Evolutionary conservation across 257 asterid species (phyloP).

Genomic region (Solanum gracilifrons): DNA sequence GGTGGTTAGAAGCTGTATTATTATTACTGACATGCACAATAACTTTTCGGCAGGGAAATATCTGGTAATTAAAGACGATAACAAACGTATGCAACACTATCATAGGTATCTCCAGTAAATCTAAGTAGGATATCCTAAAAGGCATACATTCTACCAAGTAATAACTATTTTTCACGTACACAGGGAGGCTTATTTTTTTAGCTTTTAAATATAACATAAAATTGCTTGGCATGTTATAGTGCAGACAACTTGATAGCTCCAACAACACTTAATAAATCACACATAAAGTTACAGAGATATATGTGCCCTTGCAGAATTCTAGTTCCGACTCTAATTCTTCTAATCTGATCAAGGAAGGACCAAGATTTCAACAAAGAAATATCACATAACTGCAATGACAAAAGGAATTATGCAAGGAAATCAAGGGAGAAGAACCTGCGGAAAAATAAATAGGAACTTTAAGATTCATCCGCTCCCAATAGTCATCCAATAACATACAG

Average conservation of each 20-base stretch:
- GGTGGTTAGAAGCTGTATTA: not conserved
- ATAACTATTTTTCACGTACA: not conserved
- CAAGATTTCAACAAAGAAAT: not conserved
- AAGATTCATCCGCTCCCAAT: constrained; percentile 86
- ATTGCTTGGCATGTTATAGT: not conserved
- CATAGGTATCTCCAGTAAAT: not conserved
- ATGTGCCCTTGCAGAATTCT: not conserved
- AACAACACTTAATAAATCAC: not conserved
- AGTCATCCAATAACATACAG: constrained; percentile 86
- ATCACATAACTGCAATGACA: not conserved
- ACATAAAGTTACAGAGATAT: not conserved
- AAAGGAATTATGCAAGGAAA: not conserved
- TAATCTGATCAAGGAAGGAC: not conserved
- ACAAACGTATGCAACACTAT: not conserved
- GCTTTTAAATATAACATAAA: not conserved
- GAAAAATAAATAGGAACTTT: constrained; percentile 85
- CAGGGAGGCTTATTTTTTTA: not conserved
- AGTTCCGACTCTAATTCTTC: not conserved
- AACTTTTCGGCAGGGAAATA: not conserved
- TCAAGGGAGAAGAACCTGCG: constrained; percentile 43
- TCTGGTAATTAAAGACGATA: not conserved
- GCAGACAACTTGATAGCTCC: not conserved
- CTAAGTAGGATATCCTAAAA: not conserved
- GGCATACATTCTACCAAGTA: not conserved
- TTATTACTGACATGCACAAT: not conserved